These are phyloP conservation scores for Coprinellus aureogranulatus DNA, from an alignment of 768 basidiomycete species.

Conservation along the genomic window DNA sequence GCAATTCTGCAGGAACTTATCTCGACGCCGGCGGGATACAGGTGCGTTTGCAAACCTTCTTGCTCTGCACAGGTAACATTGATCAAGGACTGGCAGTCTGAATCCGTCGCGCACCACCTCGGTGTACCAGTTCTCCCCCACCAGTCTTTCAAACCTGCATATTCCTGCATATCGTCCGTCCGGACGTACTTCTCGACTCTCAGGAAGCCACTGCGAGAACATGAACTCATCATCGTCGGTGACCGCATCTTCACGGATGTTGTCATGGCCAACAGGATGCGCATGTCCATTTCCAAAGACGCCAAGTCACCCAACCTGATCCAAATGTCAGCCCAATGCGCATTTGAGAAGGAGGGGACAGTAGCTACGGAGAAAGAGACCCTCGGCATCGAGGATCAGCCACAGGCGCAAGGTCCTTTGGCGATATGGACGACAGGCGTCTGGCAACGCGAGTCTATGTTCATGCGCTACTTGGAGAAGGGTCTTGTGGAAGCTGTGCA, in stretches of 20 bases:
- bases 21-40: conserved; percentile 77
- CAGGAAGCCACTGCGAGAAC: conserved; percentile 50
- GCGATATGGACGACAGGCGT: conserved; percentile 70
- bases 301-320: conserved; percentile 4
- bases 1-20: conserved; percentile 88
- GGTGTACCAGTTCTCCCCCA: conserved; percentile 83
- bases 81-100: conserved; percentile 53
- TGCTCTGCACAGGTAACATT: not conserved
- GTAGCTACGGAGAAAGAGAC: conserved; percentile 24
- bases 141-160: conserved; percentile 72
- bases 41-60: conserved; percentile 41
- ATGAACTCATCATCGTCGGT: conserved; percentile 79
- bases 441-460: conserved; percentile 63
- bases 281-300: conserved; percentile 13
- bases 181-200: conserved; percentile 71
- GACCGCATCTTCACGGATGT: conserved; percentile 93
- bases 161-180: conserved; percentile 70
- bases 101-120: conserved; percentile 77
- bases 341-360: conserved; percentile 24
- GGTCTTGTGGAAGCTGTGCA: conserved; percentile 45
- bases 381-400: conserved; percentile 3
- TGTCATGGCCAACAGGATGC: conserved; percentile 79
- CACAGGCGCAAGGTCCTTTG: conserved; percentile 44
- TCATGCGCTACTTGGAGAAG: conserved; percentile 60
- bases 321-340: conserved; percentile 17